Base-by-base conservation (phyloP, 116 monocot species). In the Dioscorea cayenensis region DNA sequence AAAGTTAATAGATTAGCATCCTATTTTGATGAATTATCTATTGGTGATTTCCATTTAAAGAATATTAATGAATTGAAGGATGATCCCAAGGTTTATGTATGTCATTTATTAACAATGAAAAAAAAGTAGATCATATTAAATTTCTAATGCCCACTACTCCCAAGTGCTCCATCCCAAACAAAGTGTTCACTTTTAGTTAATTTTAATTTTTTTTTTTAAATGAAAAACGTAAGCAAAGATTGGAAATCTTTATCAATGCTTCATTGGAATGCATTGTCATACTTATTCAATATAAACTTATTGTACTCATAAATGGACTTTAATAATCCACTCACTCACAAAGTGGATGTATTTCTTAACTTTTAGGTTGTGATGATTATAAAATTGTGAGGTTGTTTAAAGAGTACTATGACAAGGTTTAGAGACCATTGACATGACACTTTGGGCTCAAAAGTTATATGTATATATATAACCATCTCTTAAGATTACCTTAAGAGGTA, bases 21-120 rank as follows among this genome's bases (percentile, higher is more conserved):
- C 43, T 43, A 43, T 0, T 43, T 43, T 43, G 43, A 10, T 43
- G 4, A 43, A 10, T 43, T 43, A 43, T 43, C 43, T 43, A 43
- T 43, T 43, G 43, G 8, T 43, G 43, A 43, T 43, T 43, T 43
- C 43, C 43, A 43, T 43, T 43, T 32, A 32, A 32, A 32, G 32
- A 32, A 32, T 32, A 32, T 32, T 32, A 58, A 70, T 70, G 70
- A 49, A 58, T 29, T 18, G 43, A 14, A 70, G 29, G 35, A 58
- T 58, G 55, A 32, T 70, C 59, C 58, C 70, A 7, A 59, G 6
- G 35, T 70, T 70, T 70, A 36, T 52, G 55, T 32, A 70, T 70
- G 55, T 9, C 43, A 43, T 10, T 55, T 21, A 59, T 63, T 63
- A 63, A 27, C 63, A 22, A 63, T 63, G 43, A 63, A 23, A 63